Conservation (phyloP, 208 protist species). For the Ichthyophonus hoferi region DNA sequence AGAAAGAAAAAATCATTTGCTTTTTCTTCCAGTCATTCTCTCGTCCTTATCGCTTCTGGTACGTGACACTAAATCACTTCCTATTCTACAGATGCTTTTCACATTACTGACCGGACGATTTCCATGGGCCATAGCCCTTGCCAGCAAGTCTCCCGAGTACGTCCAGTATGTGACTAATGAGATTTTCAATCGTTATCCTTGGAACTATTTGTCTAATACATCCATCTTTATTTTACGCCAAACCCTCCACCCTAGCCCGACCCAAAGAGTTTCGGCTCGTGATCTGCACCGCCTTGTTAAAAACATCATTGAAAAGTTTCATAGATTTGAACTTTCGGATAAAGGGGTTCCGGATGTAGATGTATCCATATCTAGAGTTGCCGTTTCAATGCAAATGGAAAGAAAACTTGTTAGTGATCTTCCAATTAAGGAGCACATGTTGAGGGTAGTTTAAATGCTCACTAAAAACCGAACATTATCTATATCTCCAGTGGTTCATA, state of each 20-base stretch:
- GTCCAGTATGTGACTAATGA: not conserved
- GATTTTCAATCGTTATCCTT: slow-evolving; percentile 1
- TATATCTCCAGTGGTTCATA: too few relatives aligned
- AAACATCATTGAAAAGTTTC: not conserved
- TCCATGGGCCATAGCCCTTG: not conserved
- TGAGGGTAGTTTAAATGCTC: too few relatives aligned
- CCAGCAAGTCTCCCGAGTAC: slow-evolving; percentile 3
- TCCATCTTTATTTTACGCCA: not conserved
- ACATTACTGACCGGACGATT: slow-evolving; percentile 22
- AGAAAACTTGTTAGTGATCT: not conserved
- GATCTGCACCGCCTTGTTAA: not conserved
- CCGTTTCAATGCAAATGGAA: not conserved
- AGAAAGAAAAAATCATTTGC: too few relatives aligned
- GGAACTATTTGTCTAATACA: not conserved
- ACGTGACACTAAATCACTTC: too few relatives aligned
- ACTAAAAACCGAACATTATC: too few relatives aligned
- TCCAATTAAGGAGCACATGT: too few relatives aligned
- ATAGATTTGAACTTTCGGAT: not conserved
- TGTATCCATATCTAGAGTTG: not conserved
- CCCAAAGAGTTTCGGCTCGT: not conserved
- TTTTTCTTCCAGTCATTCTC: too few relatives aligned
- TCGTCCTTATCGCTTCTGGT: too few relatives aligned
- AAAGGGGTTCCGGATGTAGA: not conserved
- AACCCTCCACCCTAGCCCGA: not conserved
- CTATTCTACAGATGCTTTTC: slow-evolving; percentile 22